Evolutionary conservation across 2,329 filamentous ascomycete species (phyloP), one percentile per base, ranked within the genome.

Genomic region (Botrytis elliptica): DNA sequence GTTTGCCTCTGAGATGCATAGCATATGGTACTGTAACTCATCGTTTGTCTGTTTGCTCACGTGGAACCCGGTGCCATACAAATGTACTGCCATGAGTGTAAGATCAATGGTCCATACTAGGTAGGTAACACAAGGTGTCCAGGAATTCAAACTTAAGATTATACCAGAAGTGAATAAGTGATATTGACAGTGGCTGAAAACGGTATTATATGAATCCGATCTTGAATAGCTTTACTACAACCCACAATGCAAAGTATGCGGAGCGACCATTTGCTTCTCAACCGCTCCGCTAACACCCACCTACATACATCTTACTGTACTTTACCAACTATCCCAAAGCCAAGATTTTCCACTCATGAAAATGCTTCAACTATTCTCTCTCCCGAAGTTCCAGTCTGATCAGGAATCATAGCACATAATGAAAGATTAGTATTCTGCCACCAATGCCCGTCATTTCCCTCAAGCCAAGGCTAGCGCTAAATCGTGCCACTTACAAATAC

Each of bases 51-150:
- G 20, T 36, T 8, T 20, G 1, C 16, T 12, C 10, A 52, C 0
- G 10, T 3, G 1, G 16, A 5, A 33, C 1, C 4, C 3, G 0
- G 18, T 12, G n/a, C 18, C 20, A 10, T 36, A 36, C 0, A 38
- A 18, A 36, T 60, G 22, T 14, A 60, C 20, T 60, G 9, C 25
- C 4, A 4, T 25, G 20, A 33, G 10, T 22, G 1, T 16, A 29
- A 55, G n/a, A 29, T 16, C 0, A 4, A 60, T 36, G 4, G 57
- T 9, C 18, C 0, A 25, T 22, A 38, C 7, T 1, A 29, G 29
- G 29, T 38, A 25, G 5, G 4, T 14, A 52, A 25, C 2, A 1
- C 33, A 7, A 60, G 33, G 9, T 33, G n/a, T 36, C 16, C 16
- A 36, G 4, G 7, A 20, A 5, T 59, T 2, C 1, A 33, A n/a